Base-by-base conservation (phyloP, 352 stramenopile genomes). In the Phytophthora europaea region DNA sequence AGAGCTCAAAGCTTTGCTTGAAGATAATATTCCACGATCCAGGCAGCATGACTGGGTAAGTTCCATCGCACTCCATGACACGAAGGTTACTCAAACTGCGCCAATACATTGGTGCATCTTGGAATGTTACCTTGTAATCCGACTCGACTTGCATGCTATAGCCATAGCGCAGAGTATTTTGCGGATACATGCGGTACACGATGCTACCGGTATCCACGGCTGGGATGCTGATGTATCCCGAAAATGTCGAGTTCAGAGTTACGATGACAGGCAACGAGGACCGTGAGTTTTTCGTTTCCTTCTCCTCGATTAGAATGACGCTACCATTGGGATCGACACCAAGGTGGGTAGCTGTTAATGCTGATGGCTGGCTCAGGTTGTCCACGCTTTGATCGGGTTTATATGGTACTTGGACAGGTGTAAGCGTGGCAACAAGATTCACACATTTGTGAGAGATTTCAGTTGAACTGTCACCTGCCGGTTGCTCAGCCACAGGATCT, bases 71-170 rank as follows among this genome's bases (percentile, higher is more conserved):
- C 38, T 88, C 82, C 26, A 85, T 67, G 6, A 92, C 83, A 40
- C 91, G 73, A 31, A 91, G 38, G 26, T 79, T 61, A 13, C 56
- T 70, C 6, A 81, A 40, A 59, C 81, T 80, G 18, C 84, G 74
- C 86, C 84, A 93, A 34, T 80, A 87, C 9, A 74, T 81, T 43
- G 70, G 74, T 15, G 78, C 63, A 38, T 79, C 67, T 51, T 86
- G 79, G 50, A 87, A 88, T n/a, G 70, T 47, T 6, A 89, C 59
- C 40, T 67, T 75, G 40, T 73, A 36, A 26, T 85, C 53, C 9
- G 79, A 83, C 48, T 92, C 87, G 7, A 89, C 64, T 54, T 91
- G 75, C 31, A 94, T 61, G 23, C 75, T 76, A 56, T 89, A 94
- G 8, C 87, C 87, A 18, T 89, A 91, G 22, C 79, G 69, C 31